phyloP scores from a whole-genome alignment of 2,329 filamentous ascomycete genomes.

The Tolypocladium amazonense region DNA sequence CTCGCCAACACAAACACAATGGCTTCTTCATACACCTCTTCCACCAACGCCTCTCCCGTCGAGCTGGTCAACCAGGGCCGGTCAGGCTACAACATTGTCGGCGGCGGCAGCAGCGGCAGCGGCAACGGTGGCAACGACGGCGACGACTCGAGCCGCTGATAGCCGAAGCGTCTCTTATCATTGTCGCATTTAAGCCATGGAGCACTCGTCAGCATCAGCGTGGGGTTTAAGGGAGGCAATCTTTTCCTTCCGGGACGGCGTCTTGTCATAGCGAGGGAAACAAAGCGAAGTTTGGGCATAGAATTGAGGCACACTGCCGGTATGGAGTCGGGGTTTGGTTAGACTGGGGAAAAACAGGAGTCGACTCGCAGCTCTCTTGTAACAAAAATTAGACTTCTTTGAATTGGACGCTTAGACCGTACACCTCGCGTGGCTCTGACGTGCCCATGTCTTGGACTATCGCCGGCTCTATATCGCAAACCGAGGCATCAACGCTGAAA shows the following conservation, averaged over 20 bases:
- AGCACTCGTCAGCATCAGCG: not conserved
- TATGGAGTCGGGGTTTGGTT: not conserved
- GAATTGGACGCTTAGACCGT: not conserved
- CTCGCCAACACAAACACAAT: conserved; percentile 1
- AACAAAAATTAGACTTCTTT: not conserved
- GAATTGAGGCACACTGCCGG: not conserved
- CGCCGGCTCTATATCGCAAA: not conserved
- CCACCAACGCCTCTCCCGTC: conserved; percentile 13
- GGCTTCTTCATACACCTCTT: conserved; percentile 12
- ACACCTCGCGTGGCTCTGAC: not conserved
- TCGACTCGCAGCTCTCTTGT: not conserved
- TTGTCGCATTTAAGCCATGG: not conserved
- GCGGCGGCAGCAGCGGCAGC: conserved; percentile 7
- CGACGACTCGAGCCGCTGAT: conserved; percentile 1
- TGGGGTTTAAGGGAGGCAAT: not conserved
- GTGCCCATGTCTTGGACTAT: not conserved
- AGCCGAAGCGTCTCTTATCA: not conserved
- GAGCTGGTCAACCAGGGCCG: conserved; percentile 27
- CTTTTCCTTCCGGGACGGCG: not conserved
- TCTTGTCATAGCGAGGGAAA: not conserved
- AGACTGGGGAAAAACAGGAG: not conserved
- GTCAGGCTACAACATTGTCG: conserved; percentile 32
- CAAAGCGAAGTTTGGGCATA: not conserved
- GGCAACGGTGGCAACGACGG: conserved; percentile 18
- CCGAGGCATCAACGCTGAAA: not conserved